These are phyloP conservation scores for Pestalotiopsis sp. DNA, from an alignment of 2,329 filamentous ascomycete genomes.

Conservation along the genomic window DNA sequence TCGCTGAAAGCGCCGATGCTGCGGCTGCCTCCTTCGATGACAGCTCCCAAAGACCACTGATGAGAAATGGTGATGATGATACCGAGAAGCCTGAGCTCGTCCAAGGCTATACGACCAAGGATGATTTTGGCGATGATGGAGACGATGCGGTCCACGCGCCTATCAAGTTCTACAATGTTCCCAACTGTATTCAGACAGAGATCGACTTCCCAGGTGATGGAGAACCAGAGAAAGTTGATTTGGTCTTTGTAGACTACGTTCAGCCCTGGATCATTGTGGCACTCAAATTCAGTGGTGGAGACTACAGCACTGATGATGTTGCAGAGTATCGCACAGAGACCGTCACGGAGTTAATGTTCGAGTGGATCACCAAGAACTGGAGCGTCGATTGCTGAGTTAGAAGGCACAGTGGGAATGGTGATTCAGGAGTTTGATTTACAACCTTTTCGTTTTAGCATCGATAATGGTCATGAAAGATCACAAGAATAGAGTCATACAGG, in stretches of 20 bases:
- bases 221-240: conserved; percentile 73
- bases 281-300: conserved; percentile 59
- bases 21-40: conserved; percentile 26
- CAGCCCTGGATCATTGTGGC: conserved; percentile 78
- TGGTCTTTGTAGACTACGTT: conserved; percentile 92
- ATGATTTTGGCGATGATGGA: conserved; percentile 80
- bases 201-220: conserved; percentile 57
- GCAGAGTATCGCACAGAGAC: conserved; percentile 52
- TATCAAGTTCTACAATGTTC: conserved; percentile 74
- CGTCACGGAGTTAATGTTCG: conserved; percentile 54
- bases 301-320: conserved; percentile 49
- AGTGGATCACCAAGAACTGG: conserved; percentile 64
- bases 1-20: conserved; percentile 21
- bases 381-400: conserved; percentile 41
- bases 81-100: conserved; percentile 46
- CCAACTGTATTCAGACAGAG: conserved; percentile 78
- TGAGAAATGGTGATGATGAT: conserved; percentile 17
- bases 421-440: too few relatives aligned
- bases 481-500: too few relatives aligned
- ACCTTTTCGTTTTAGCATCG: neutral
- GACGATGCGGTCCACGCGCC: conserved; percentile 84
- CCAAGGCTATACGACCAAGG: conserved; percentile 47
- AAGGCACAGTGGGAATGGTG: too few relatives aligned
- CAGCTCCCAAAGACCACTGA: conserved; percentile 30
- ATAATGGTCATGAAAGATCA: neutral